phyloP scores from a whole-genome alignment of 2,329 filamentous ascomycete genomes.

The Xylariaceae sp. region DNA sequence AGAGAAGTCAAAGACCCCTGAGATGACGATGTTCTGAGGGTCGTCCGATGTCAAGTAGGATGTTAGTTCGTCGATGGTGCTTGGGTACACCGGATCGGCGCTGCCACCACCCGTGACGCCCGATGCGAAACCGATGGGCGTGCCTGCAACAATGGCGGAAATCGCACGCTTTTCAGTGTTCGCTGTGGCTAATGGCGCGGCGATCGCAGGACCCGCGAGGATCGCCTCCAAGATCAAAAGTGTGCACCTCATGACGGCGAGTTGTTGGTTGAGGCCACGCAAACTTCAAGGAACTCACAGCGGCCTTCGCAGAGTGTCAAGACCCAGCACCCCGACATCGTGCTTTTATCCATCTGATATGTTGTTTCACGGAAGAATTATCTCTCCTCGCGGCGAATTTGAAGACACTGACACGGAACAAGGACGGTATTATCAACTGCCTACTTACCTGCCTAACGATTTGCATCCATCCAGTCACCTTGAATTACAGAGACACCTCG shows the following conservation, averaged over 20 bases:
- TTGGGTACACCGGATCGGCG: conserved; percentile 49
- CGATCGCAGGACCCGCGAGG: background rate
- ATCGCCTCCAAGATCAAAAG: background rate
- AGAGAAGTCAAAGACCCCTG: conserved; percentile 52
- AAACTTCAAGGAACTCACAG: background rate
- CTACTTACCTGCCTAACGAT: background rate
- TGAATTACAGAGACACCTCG: background rate
- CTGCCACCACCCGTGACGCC: conserved; percentile 57
- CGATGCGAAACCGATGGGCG: conserved; percentile 40
- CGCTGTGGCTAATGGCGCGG: background rate
- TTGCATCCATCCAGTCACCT: background rate
- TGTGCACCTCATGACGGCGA: background rate
- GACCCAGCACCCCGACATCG: background rate
- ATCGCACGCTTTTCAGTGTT: background rate
- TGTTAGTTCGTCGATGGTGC: conserved; percentile 50
- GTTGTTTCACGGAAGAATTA: background rate
- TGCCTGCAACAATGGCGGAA: conserved; percentile 22
- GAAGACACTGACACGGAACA: background rate
- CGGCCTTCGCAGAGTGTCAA: background rate
- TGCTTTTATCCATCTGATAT: background rate
- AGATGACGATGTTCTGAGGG: conserved; percentile 53
- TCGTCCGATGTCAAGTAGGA: conserved; percentile 51
- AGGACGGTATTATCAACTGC: background rate
- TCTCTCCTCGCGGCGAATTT: background rate
- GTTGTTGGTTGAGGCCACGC: background rate